Base-by-base conservation (phyloP, 148 eudicot genomes). In the Diospyros kaki region DNA sequence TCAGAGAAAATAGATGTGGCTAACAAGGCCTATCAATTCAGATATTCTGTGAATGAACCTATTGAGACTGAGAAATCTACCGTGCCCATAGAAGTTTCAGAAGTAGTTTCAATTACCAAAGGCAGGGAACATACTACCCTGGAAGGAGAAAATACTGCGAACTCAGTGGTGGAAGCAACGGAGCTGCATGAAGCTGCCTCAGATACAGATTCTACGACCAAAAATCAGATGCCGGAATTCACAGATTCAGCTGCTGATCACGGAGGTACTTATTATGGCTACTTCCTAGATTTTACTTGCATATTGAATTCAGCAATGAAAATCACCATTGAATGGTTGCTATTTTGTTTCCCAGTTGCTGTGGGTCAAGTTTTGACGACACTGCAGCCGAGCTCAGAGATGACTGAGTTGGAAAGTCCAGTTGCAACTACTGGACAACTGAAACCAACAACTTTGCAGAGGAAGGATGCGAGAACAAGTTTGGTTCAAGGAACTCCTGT, bases 401-500 rank as follows among this genome's bases (percentile, higher is more conserved):
- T 2, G 5, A 15, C 53, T 52, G 11, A 40, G 44, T 46, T 41
- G 61, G 68, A 71, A 65, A 56, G n/a, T 42, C 10, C 72, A 46
- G 14, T 38, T 65, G 68, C 28, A 9, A 43, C 12, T 38, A 6
- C 38, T 1, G 45, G 45, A 54, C 65, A 13, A 41, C 42, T 51
- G 44, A 69, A 62, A 46, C 15, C 74, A 11, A 42, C 63, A 5
- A 41, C 54, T 42, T 61, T 6, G 62, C 69, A 69, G 41, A 50
- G 12, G 52, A 18, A 70, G 63, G 67, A 77, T 51, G 45, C 63
- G n/a, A 78, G 82, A 77, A 79, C 80, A 52, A 77, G 82, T 64
- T 54, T 84, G 70, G 77, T 85, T 12, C 83, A 82, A 50, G 89
- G 81, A 63, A 89, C 90, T 39, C 88, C 89, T 6, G 67, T 50